phyloP scores from a whole-genome alignment of 176 grass and related monocot species.

The Hsuehochloa calcarea region DNA sequence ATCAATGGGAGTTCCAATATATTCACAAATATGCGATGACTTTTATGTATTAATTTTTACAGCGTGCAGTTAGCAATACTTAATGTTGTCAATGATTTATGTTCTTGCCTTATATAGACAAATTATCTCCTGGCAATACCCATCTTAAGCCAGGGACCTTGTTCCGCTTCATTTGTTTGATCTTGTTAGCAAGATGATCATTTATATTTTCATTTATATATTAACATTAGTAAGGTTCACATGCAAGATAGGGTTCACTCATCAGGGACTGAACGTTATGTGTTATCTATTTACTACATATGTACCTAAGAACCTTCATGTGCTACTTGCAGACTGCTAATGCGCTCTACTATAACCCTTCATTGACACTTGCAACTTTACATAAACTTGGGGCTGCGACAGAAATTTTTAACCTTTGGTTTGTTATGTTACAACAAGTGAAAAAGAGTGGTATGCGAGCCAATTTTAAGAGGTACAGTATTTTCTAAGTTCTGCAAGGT shows the following conservation, averaged over 20 bases:
- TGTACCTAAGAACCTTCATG: conserved; percentile 17
- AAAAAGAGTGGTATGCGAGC: conserved; percentile 68
- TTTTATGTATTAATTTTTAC: background rate
- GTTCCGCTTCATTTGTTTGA: background rate
- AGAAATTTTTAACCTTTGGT: conserved; percentile 82
- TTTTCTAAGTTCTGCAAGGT: background rate
- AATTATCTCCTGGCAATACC: background rate
- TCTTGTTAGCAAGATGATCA: background rate
- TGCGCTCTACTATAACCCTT: conserved; percentile 77
- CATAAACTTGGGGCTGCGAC: conserved; percentile 68
- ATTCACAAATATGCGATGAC: background rate
- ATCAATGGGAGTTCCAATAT: background rate
- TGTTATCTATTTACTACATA: conserved; percentile 13
- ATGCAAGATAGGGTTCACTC: background rate
- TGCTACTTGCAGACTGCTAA: conserved; percentile 68
- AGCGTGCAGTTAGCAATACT: background rate
- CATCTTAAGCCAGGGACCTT: background rate
- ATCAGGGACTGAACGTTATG: background rate
- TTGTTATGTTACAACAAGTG: conserved; percentile 72
- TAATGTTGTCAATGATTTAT: background rate
- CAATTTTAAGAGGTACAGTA: conserved; percentile 74
- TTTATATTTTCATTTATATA: background rate
- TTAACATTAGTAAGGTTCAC: background rate
- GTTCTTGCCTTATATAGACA: background rate
- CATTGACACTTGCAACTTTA: conserved; percentile 63